Conservation (phyloP, 2,329 filamentous ascomycete species). For the Hansfordia pulvinata region DNA sequence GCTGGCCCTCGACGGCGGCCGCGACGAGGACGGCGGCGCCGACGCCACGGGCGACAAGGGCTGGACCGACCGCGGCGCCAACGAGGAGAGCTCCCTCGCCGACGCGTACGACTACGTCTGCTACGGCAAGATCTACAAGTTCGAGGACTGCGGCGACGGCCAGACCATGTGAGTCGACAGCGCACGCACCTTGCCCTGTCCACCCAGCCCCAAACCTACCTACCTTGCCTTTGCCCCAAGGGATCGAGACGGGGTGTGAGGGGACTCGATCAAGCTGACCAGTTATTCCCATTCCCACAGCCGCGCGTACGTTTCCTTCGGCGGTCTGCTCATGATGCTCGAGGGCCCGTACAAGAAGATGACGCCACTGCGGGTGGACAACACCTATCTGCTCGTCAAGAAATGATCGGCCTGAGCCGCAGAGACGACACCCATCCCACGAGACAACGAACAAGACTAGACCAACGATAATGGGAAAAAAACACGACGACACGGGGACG, state of each 20-base stretch:
- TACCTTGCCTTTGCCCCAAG: background rate
- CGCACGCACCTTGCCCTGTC: background rate
- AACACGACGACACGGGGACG: too few relatives aligned
- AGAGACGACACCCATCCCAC: too few relatives aligned
- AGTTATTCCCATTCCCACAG: constrained; percentile 28
- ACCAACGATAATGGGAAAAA: too few relatives aligned
- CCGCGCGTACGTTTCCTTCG: constrained; percentile 89
- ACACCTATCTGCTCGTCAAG: constrained; percentile 88
- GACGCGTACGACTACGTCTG: constrained; percentile 83
- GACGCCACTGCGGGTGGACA: constrained; percentile 79
- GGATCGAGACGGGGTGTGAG: background rate
- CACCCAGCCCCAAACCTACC: constrained; percentile 1
- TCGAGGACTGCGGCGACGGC: constrained; percentile 65
- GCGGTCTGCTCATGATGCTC: constrained; percentile 77
- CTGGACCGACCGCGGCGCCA: constrained; percentile 74
- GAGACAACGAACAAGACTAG: too few relatives aligned
- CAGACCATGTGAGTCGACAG: constrained; percentile 63
- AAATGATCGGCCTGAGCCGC: constrained; percentile 48
- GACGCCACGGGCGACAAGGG: constrained; percentile 38
- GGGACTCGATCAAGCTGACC: background rate
- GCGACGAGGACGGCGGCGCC: constrained; percentile 41
- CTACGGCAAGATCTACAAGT: constrained; percentile 79
- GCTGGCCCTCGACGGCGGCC: constrained; percentile 72
- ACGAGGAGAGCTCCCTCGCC: constrained; percentile 47
- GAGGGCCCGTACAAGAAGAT: constrained; percentile 95